Conservation (phyloP, 1,284 basidiomycete species). For the Fomes fomentarius region DNA sequence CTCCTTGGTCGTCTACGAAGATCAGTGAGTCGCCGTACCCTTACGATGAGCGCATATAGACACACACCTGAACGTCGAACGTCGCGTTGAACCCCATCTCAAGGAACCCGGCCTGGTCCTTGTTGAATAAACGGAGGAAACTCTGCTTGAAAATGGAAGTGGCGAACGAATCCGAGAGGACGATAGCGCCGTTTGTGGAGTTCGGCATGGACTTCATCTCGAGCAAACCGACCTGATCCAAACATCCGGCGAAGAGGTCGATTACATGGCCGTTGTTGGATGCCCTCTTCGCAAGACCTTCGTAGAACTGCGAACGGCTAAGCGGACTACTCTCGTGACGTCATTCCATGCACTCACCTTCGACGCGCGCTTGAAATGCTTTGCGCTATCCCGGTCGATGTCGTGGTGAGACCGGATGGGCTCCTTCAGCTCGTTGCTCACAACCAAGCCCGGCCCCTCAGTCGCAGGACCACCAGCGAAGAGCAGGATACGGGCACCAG, state of each 20-base stretch:
- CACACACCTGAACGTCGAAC: conserved; percentile 89
- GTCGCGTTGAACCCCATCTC: conserved; percentile 99
- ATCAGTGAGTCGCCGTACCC: neutral
- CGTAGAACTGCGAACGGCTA: conserved; percentile 77
- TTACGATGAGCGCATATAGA: neutral
- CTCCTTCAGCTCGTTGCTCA: conserved; percentile 94
- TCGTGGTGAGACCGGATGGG: conserved; percentile 99
- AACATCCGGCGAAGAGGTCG: conserved; percentile 95
- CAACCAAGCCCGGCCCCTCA: conserved; percentile 97
- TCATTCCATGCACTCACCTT: conserved; percentile 61
- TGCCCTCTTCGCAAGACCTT: conserved; percentile 90
- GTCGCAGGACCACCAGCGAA: conserved; percentile 97
- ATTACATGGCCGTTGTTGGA: conserved; percentile 95
- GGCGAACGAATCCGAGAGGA: conserved; percentile 96
- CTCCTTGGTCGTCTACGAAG: conserved; percentile 92
- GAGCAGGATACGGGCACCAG: conserved; percentile 95
- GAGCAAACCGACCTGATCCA: conserved; percentile 96
- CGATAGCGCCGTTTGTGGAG: conserved; percentile 95
- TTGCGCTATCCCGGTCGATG: conserved; percentile 96
- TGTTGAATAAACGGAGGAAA: conserved; percentile 93
- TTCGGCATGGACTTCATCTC: conserved; percentile 98
- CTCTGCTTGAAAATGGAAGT: conserved; percentile 99
- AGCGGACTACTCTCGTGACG: conserved; percentile 3
- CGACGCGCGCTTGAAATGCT: conserved; percentile 96
- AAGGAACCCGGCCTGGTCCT: conserved; percentile 91